Evolutionary conservation across 805 yeast genomes (phyloP), one percentile per base, ranked within the genome.

Genomic region (Wilhelminamyces savonicus): DNA sequence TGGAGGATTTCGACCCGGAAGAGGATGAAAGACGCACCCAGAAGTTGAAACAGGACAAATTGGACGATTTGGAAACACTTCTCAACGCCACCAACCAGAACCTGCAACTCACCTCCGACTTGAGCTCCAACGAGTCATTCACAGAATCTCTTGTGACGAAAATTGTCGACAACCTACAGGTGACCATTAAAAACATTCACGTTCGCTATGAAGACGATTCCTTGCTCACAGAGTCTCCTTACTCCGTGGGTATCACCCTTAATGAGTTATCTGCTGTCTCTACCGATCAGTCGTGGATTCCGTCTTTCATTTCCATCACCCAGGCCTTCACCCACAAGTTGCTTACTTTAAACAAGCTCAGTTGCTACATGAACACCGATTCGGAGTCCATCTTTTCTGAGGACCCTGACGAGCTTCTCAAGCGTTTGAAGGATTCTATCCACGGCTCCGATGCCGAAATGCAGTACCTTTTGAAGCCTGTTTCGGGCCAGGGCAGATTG

Each of bases 251-350:
- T 4, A 44, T 86, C 12, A 81, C 94, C 0, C 66, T 92, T 28
- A 72, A 75, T 24, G 97, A 92, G 56, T 65, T 92, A 24, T 85
- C 96, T 0, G 97, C 96, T 0, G 82, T 87, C 0, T 85, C 96
- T 1, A 79, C 97, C 0, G 88, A 90, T 54, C 78, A 71, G 18
- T 59, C 71, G 21, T 92, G 97, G 97, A 58, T 69, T 14, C 92
- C 94, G 2, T 79, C 81, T 13, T 90, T 90, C 52, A 81, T 92
- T 17, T 74, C 90, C 2, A 77, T 80, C 16, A 66, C 82, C 4
- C 75, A 76, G 18, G 50, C 66, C 12, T 65, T 79, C 26, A 76
- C 97, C 0, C 74, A 84, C 41, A 92, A 92, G 50, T 61, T 90
- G 26, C 59, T 88, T 23, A 79, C 84, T 1, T 65, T 92, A 40